Base-by-base conservation (phyloP, 1,139 yeast genomes). In the Candida albicans region DNA sequence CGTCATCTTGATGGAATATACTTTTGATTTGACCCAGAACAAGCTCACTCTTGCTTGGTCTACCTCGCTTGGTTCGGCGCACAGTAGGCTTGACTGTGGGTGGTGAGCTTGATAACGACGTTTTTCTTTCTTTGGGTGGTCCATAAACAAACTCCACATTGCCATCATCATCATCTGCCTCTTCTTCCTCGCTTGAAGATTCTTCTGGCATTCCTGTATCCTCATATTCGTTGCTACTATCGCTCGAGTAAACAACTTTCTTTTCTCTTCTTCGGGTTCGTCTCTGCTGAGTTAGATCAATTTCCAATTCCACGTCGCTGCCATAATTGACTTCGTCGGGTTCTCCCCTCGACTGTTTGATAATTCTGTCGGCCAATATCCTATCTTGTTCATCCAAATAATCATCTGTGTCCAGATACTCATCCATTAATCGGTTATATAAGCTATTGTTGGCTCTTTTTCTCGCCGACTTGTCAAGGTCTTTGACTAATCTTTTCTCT, bases 391-490 rank as follows among this genome's bases (percentile, higher is more conserved):
- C 50, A 29, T 55, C 52, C 37, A 64, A 53, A 29, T 52, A 55
- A 15, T 54, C 64, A 2, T 59, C 67, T 9, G 62, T 65, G 8
- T 59, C 66, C 5, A 62, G 60, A 5, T 65, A 74, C 25, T 68
- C 78, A 14, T 64, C 67, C 63, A 69, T 58, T 33, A 64, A 56
- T 33, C 58, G 59, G 4, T 64, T 58, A 46, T 70, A 68, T 3
- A 64, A 52, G 18, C 57, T 56, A 34, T 59, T 53, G 27, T 66
- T 58, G 0, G 87, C 82, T 49, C 77, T 59, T 49, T 73, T 73
- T 22, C 78, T 60, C 0, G 87, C 87, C 5, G 81, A 70, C 39
- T 57, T 58, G 48, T 81, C 79, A 42, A 77, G 52, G 22, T 76
- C 81, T 0, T 55, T 55, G 42, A 57, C 50, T 1, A 69, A 48